Evolutionary conservation across 306 rosid genomes (phyloP).

Genomic region (Fragaria iinumae): DNA sequence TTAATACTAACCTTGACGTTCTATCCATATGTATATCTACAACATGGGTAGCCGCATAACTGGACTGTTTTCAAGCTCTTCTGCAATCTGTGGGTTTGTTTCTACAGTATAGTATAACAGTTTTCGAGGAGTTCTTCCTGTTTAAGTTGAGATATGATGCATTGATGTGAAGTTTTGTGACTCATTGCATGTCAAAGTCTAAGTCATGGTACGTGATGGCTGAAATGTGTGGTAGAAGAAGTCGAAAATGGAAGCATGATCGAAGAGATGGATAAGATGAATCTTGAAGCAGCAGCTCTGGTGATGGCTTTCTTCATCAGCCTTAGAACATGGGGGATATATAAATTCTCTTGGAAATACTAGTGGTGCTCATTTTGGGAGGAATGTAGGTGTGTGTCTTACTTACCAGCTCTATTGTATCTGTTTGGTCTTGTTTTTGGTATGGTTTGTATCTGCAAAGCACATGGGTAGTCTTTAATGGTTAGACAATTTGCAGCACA

Average conservation of each 20-base stretch:
- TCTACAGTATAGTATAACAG: not conserved
- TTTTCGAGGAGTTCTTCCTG: not conserved
- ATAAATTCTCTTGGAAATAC: constrained; percentile 5
- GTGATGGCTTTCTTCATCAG: constrained; percentile 22
- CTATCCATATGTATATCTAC: constrained; percentile 21
- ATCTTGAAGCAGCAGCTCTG: constrained; percentile 4
- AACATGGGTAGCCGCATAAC: constrained; percentile 29
- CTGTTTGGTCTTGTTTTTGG: constrained; percentile 19
- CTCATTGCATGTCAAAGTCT: not conserved
- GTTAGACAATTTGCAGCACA: constrained; percentile 32
- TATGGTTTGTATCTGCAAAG: constrained; percentile 14
- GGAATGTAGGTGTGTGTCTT: constrained; percentile 20
- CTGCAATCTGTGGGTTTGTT: not conserved
- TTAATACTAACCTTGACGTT: constrained; percentile 18
- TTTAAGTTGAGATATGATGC: constrained; percentile 4
- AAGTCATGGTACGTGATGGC: not conserved
- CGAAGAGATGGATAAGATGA: constrained; percentile 11
- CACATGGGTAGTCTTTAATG: constrained; percentile 39
- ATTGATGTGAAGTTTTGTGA: not conserved
- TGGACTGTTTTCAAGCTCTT: not conserved
- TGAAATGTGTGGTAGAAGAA: not conserved
- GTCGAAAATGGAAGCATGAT: constrained; percentile 11
- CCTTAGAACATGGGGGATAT: constrained; percentile 23
- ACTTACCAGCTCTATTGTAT: not conserved
- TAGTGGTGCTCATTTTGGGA: constrained; percentile 28